These are phyloP conservation scores for Linnemannia elongata DNA, from an alignment of 192 early-diverging fungal genomes.

Conservation along the genomic window DNA sequence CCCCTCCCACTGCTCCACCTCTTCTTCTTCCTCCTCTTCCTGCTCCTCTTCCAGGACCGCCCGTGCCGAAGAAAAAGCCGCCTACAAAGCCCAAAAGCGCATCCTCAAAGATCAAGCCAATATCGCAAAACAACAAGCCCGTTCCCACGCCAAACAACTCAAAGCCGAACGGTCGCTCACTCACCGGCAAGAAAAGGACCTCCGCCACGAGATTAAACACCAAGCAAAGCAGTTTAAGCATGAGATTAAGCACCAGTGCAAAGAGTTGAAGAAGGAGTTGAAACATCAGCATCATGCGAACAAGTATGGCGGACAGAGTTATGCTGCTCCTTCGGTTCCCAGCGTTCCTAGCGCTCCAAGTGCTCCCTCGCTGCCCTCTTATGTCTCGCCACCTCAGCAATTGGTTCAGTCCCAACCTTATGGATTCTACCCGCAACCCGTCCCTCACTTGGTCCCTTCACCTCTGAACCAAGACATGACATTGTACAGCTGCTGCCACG, in stretches of 20 bases:
- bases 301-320: background rate
- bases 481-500: background rate
- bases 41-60: background rate
- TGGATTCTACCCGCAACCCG: background rate
- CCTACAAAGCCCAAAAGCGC: conserved; percentile 20
- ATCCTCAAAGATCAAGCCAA: conserved; percentile 5
- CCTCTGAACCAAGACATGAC: no score
- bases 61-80: background rate
- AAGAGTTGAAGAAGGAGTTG: conserved; percentile 14
- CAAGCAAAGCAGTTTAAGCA: conserved; percentile 10
- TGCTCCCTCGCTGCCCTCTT: background rate
- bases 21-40: background rate
- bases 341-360: background rate
- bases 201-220: conserved; percentile 12
- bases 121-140: background rate
- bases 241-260: conserved; percentile 17
- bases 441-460: background rate
- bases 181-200: background rate
- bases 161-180: background rate
- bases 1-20: background rate
- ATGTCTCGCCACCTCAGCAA: background rate
- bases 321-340: background rate
- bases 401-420: background rate
- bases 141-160: background rate
- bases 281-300: background rate